Percentiles rank a stretch among this genome's conserved stretches.
These are phyloP conservation scores for Dioszegia crocea DNA, from an alignment of 768 basidiomycete species.

Conservation along the genomic window DNA sequence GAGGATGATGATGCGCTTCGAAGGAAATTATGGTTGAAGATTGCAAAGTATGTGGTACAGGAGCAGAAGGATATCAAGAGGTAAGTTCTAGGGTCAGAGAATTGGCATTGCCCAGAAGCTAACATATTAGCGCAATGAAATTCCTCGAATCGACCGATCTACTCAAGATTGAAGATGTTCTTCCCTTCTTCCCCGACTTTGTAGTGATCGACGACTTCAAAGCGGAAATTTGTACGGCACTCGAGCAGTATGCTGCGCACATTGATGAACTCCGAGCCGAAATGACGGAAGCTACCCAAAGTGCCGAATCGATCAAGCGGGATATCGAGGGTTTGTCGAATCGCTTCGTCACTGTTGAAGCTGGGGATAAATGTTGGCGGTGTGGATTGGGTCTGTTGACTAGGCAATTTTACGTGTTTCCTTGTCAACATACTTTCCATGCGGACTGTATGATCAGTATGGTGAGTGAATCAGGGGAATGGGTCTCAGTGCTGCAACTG, in stretches of 20 bases:
- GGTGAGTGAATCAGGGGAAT: conserved; percentile 56
- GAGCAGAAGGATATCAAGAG: conserved; percentile 97
- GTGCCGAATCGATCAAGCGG: conserved; percentile 86
- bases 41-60: conserved; percentile 96
- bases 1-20: conserved; percentile 79
- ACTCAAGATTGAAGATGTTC: conserved; percentile 95
- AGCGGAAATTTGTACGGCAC: conserved; percentile 90
- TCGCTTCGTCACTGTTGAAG: conserved; percentile 87
- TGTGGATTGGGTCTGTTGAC: conserved; percentile 68
- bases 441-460: conserved; percentile 92
- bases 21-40: conserved; percentile 96
- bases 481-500: not conserved
- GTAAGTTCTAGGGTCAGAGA: conserved; percentile 56
- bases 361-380: conserved; percentile 75
- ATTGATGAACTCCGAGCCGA: conserved; percentile 85
- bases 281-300: conserved; percentile 92
- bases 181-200: conserved; percentile 99
- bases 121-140: conserved; percentile 72
- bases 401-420: conserved; percentile 96
- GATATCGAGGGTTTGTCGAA: conserved; percentile 80
- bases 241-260: conserved; percentile 88
- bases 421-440: conserved; percentile 96
- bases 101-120: too few species aligned
- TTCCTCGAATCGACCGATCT: conserved; percentile 92
- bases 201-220: conserved; percentile 99